Evolutionary conservation across 495 filamentous ascomycete species (phyloP), one percentile per base, ranked within the genome.

Genomic region (Hamigera avellanea): DNA sequence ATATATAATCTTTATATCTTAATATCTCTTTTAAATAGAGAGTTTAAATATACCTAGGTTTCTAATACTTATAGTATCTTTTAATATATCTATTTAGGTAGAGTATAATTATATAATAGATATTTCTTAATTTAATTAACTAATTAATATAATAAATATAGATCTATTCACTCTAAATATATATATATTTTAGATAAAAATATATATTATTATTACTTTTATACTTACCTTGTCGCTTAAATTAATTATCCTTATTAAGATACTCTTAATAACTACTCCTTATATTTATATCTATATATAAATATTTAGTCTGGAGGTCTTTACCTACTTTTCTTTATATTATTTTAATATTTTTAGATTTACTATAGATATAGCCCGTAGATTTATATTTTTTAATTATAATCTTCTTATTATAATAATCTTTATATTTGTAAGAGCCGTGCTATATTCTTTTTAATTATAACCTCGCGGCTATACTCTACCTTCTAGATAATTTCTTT

Each of bases 51-150:
- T 50, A 32, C 38, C 48, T 37, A 2, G 36, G 41, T 29, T 42
- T 47, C 36, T 42, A 26, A 39, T 41, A 50, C 25, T 47, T 42
- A 9, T 29, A 33, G 40, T 32, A 47, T 17, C 44, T 30, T 18
- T 42, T 50, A 3, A 19, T 15, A 36, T 39, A 26, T 14, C 39
- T 42, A 15, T 49, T 39, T 14, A 28, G 30, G 23, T 33, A 46
- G 14, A 44, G 43, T 6, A 33, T 28, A n/a, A 16, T 25, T 6
- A 30, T 33, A 12, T 32, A 27, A 18, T 35, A 39, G 14, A 35
- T 43, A 2, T 39, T 23, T n/a, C 37, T 3, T 8, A 26, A 37
- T 16, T 32, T 40, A 2, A 36, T 19, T 3, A 44, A 31, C 42
- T 37, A 44, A 23, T 34, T 27, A 0, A 43, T 29, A 36, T 43